Evolutionary conservation across 176 grass and related monocot genomes (phyloP).

Genomic region (Cymbopogon citratus): DNA sequence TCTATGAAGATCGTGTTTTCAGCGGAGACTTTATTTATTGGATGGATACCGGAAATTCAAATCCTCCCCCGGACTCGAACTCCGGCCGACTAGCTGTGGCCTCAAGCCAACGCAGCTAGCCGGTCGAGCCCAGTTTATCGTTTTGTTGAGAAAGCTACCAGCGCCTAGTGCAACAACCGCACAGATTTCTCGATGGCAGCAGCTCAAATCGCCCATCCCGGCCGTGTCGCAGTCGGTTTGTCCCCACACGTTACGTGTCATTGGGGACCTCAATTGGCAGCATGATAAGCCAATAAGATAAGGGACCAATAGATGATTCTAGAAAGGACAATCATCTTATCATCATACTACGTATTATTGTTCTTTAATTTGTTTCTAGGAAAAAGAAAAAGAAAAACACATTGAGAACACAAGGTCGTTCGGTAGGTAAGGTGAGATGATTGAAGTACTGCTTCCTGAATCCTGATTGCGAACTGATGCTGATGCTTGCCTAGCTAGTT

Average conservation of each 20-base stretch:
- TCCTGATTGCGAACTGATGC: neutral
- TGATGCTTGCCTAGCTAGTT: neutral
- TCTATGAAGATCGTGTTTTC: too few species aligned
- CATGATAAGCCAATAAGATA: neutral
- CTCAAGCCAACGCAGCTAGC: too few species aligned
- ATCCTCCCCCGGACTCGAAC: too few species aligned
- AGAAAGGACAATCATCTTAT: neutral
- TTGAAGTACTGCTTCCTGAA: too few species aligned
- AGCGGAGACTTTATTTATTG: too few species aligned
- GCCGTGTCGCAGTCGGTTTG: neutral
- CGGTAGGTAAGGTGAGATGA: too few species aligned
- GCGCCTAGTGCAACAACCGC: neutral
- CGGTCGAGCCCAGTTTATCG: neutral
- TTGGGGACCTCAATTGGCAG: neutral
- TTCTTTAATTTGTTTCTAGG: neutral
- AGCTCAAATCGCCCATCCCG: neutral
- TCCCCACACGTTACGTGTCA: conserved; percentile 18
- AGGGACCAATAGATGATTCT: neutral
- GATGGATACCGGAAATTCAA: too few species aligned
- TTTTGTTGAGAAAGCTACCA: neutral
- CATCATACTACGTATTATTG: neutral
- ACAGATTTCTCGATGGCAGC: neutral
- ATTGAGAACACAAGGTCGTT: neutral
- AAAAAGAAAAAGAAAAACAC: neutral
- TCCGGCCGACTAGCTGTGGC: too few species aligned